Evolutionary conservation across 2,329 filamentous ascomycete species (phyloP), one percentile per base, ranked within the genome.

Genomic region (Fusarium paranaense): DNA sequence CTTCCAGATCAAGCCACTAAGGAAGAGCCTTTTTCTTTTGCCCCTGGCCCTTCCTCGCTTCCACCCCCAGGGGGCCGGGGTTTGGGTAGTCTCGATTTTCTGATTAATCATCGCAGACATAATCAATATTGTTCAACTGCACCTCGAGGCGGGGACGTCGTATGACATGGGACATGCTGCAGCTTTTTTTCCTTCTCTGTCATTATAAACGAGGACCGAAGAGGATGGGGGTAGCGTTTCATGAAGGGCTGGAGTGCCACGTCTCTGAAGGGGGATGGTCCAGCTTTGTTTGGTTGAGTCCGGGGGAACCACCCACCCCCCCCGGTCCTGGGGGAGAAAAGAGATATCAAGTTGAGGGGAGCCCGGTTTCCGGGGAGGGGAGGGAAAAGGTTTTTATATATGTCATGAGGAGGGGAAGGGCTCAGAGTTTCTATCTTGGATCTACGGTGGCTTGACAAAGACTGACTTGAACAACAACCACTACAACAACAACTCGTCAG

Each of bases 61-160:
- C 20, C 32, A 20, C 32, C 25, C 25, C 25, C 9, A 32, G 42
- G 14, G 35, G n/a, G 54, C 54, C 54, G 35, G 56, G 56, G 56
- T 22, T 18, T 20, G 6, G 10, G 40, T 42, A 27, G 38, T 33
- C 18, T 20, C 40, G 68, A 77, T 77, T 79, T 79, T 75, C 63
- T 79, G 77, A 79, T 79, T 77, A 75, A 74, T 79, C 76, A 79
- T 78, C 77, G 66, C 69, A 72, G 77, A 78, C 76, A 78, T 78
- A 78, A 78, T 76, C 76, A 76, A 75, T 69, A 78, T 71, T 75
- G 64, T 18, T 59, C 54, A 20, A 61, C 35, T 32, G 58, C 58
- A 65, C 66, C 52, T 52, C 47, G 62, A 67, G 58, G 59, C 57
- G 60, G 62, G 71, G 57, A 67, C 35, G 27, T 66, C 62, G 64